These are phyloP conservation scores for Sarocladium kiliense DNA, from an alignment of 2,329 filamentous ascomycete genomes.

Conservation along the genomic window DNA sequence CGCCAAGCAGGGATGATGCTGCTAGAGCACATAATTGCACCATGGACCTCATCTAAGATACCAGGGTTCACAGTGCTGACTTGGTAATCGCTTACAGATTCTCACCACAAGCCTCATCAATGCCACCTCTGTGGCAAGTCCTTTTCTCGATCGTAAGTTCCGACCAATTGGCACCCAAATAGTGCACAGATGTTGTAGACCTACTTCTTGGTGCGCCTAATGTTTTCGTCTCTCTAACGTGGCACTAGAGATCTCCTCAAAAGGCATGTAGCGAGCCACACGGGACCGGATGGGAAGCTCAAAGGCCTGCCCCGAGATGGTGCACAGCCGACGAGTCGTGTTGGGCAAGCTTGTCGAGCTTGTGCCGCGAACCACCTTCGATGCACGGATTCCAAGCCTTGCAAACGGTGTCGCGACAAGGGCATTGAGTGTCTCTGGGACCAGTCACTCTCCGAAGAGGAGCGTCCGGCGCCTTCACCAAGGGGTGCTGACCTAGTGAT, in stretches of 20 bases:
- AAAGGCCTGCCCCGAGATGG: background rate
- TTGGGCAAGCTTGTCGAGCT: constrained; percentile 20
- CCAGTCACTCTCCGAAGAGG: constrained; percentile 6
- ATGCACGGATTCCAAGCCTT: constrained; percentile 25
- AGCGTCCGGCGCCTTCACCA: background rate
- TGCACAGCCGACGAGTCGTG: constrained; percentile 14
- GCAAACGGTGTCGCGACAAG: constrained; percentile 20
- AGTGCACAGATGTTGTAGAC: no score
- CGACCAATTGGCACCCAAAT: no score
- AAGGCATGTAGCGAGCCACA: constrained; percentile 18
- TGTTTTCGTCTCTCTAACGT: no score
- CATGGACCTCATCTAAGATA: no score
- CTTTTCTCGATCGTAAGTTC: constrained; percentile 24
- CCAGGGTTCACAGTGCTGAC: no score
- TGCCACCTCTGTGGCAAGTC: constrained; percentile 24
- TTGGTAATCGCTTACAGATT: no score
- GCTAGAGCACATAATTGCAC: no score
- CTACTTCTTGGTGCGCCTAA: no score
- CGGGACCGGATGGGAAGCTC: constrained; percentile 11
- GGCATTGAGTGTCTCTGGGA: constrained; percentile 22
- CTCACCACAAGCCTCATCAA: constrained; percentile 24
- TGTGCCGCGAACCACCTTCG: constrained; percentile 25
- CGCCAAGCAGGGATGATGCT: no score
- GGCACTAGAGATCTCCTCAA: constrained; percentile 24
- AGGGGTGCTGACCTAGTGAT: background rate